Percentiles rank a stretch among this genome's conserved stretches.
Conservation (phyloP, 2,329 filamentous ascomycete species). For the Scytalidium sp. region DNA sequence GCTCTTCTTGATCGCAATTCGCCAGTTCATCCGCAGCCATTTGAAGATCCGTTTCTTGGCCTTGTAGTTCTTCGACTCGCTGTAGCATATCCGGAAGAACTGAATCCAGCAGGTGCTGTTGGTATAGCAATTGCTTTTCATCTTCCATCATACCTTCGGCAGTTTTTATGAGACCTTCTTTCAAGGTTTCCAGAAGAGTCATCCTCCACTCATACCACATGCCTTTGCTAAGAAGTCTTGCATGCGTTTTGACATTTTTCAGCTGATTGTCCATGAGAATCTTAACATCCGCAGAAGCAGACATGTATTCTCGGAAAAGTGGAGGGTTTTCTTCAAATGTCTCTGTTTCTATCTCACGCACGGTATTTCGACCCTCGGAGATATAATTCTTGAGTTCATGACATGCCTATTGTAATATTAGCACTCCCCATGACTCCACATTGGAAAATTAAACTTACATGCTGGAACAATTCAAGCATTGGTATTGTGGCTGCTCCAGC, state of each 20-base stretch:
- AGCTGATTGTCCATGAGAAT: constrained; percentile 93
- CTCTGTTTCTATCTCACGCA: constrained; percentile 86
- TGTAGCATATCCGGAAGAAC: constrained; percentile 64
- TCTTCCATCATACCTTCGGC: constrained; percentile 75
- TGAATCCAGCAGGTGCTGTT: constrained; percentile 65
- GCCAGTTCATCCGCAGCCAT: constrained; percentile 71
- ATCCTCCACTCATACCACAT: constrained; percentile 99
- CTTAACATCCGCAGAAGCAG: constrained; percentile 78
- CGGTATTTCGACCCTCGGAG: constrained; percentile 83
- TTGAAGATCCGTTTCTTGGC: constrained; percentile 66
- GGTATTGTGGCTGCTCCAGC: constrained; percentile 89
- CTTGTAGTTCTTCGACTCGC: constrained; percentile 57
- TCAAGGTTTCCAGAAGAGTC: constrained; percentile 77
- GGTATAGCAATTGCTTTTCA: constrained; percentile 60
- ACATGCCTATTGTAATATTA: constrained; percentile 58
- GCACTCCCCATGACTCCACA: constrained; percentile 9
- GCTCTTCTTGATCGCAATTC: constrained; percentile 76
- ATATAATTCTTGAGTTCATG: constrained; percentile 97
- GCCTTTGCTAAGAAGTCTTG: constrained; percentile 84
- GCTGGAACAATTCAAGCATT: constrained; percentile 91
- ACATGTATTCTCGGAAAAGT: constrained; percentile 87
- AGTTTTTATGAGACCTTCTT: constrained; percentile 74
- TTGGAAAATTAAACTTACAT: constrained; percentile 49
- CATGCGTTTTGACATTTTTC: constrained; percentile 94
- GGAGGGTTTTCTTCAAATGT: constrained; percentile 88